Percentiles rank a stretch among this genome's conserved stretches.
These are phyloP conservation scores for Orbilia javanica DNA, from an alignment of 2,329 filamentous ascomycete genomes.

Conservation along the genomic window DNA sequence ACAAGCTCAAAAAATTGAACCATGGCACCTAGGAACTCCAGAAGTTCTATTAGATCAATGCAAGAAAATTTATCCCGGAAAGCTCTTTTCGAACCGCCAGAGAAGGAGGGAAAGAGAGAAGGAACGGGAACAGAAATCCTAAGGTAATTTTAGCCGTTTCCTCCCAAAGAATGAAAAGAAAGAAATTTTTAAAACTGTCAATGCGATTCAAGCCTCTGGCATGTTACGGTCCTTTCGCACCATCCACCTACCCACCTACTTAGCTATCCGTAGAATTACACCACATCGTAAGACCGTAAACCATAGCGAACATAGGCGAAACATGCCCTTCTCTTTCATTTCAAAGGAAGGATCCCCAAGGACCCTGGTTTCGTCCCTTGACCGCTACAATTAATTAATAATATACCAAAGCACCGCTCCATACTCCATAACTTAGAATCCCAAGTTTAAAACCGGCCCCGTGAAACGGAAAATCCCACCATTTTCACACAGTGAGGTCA, in stretches of 20 bases:
- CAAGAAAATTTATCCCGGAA: neutral
- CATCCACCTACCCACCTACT: too few species aligned
- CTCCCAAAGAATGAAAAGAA: neutral
- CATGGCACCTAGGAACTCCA: neutral
- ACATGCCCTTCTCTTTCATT: conserved; percentile 10
- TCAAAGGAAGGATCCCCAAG: neutral
- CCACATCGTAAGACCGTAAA: conserved; percentile 24
- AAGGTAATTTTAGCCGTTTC: conserved; percentile 35
- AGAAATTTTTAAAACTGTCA: neutral
- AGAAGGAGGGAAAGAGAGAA: neutral
- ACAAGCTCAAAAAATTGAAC: neutral
- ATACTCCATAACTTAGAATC: neutral
- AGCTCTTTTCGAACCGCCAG: neutral
- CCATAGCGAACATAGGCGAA: conserved; percentile 33
- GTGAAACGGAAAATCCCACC: conserved; percentile 6
- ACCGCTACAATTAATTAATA: conserved; percentile 5
- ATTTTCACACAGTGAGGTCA: conserved; percentile 8
- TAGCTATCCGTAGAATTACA: neutral
- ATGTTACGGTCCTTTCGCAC: neutral
- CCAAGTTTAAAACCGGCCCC: too few species aligned
- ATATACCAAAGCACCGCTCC: neutral
- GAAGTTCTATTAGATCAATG: neutral
- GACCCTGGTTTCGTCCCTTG: conserved; percentile 20
- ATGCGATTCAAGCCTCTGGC: neutral
- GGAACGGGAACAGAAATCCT: neutral